These are phyloP conservation scores for Tylopilus sp. DNA, from an alignment of 1,284 basidiomycete species.

Conservation along the genomic window DNA sequence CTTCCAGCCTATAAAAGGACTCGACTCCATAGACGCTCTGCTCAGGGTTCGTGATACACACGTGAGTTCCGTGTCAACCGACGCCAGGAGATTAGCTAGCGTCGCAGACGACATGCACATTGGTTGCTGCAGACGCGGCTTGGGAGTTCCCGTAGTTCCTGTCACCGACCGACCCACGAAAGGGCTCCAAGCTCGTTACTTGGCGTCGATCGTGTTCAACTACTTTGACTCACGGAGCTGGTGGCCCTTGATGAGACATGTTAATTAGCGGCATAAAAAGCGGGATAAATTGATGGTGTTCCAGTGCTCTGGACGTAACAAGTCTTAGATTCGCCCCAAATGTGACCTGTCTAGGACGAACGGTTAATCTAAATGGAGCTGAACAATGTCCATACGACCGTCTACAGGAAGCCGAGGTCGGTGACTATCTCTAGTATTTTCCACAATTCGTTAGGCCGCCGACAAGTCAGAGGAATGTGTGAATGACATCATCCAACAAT, in stretches of 20 bases:
- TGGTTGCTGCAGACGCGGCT: background rate
- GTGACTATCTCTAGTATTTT: background rate
- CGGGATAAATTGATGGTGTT: background rate
- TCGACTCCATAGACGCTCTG: background rate
- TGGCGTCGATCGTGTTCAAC: too few species aligned
- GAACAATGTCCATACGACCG: background rate
- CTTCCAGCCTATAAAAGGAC: background rate
- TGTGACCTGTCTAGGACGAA: background rate
- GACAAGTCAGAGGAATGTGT: background rate
- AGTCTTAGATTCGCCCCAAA: background rate
- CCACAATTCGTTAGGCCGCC: background rate
- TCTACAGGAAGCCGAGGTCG: background rate
- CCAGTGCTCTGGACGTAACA: background rate
- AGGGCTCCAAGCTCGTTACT: too few species aligned
- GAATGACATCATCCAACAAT: slow-evolving; percentile 20
- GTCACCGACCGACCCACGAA: too few species aligned
- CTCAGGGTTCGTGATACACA: too few species aligned
- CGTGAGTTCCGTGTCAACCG: background rate
- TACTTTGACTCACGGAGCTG: too few species aligned
- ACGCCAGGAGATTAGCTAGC: background rate
- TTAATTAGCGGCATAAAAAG: too few species aligned
- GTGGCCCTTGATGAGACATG: too few species aligned
- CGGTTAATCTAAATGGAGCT: background rate
- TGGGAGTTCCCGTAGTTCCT: slow-evolving; percentile 5
- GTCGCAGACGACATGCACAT: background rate